These are phyloP conservation scores for Fomitopsis schrenkii DNA, from an alignment of 1,284 basidiomycete genomes.

Conservation along the genomic window DNA sequence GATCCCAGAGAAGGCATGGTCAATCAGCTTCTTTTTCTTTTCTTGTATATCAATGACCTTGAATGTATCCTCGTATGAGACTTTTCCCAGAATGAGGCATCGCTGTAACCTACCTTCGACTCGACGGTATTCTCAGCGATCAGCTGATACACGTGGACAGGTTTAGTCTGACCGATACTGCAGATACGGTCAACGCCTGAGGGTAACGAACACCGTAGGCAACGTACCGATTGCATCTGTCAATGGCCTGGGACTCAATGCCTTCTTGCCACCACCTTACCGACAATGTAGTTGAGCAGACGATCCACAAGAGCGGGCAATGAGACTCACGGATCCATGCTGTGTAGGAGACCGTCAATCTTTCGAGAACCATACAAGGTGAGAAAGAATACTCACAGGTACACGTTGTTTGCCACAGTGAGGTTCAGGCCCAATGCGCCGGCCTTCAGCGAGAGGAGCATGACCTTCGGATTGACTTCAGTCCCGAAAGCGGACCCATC, in stretches of 20 bases:
- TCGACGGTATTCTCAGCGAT: slow-evolving; percentile 88
- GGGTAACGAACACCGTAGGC: slow-evolving; percentile 17
- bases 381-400: slow-evolving; percentile 52
- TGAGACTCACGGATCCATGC: slow-evolving; percentile 78
- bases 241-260: slow-evolving; percentile 87
- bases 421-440: slow-evolving; percentile 85
- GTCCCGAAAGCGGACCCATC: slow-evolving; percentile 9
- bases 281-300: neutral
- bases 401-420: slow-evolving; percentile 88
- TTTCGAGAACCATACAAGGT: slow-evolving; percentile 2
- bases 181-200: neutral
- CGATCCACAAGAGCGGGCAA: slow-evolving; percentile 6
- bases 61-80: neutral
- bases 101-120: slow-evolving; percentile 50
- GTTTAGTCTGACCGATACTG: slow-evolving; percentile 79
- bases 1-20: slow-evolving; percentile 77
- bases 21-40: slow-evolving; percentile 68
- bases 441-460: slow-evolving; percentile 84
- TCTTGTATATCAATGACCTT: slow-evolving; percentile 82
- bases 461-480: slow-evolving; percentile 62
- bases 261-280: slow-evolving; percentile 80
- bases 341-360: slow-evolving; percentile 21
- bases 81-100: neutral
- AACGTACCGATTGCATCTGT: slow-evolving; percentile 58
- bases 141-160: slow-evolving; percentile 83